A percentile compares a stretch with the other conserved stretches of the same genome.
Evolutionary conservation across 2,329 filamentous ascomycete genomes (phyloP).

Genomic region (Colletotrichum musicola): DNA sequence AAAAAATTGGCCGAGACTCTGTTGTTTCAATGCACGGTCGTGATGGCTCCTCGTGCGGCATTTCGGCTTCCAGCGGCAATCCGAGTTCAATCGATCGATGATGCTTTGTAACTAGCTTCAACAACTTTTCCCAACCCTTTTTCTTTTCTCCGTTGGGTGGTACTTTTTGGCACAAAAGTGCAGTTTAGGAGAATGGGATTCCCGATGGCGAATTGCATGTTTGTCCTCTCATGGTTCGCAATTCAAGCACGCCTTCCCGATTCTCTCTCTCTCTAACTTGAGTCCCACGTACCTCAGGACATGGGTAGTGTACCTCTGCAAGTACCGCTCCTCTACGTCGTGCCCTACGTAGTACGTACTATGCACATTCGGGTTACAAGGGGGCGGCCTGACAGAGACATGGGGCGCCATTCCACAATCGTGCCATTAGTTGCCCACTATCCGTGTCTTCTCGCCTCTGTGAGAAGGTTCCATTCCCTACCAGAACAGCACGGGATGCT

Average conservation of each 20-base stretch:
- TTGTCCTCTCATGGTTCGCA: conserved; percentile 11
- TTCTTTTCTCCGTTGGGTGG: not conserved
- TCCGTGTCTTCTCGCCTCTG: conserved; percentile 11
- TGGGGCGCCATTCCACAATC: conserved; percentile 19
- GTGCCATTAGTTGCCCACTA: conserved; percentile 20
- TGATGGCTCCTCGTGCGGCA: not conserved
- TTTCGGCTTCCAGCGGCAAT: not conserved
- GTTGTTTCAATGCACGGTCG: conserved; percentile 23
- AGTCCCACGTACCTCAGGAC: not conserved
- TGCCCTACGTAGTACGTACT: too few species aligned
- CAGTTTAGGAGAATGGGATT: conserved; percentile 9
- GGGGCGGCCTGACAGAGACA: not conserved
- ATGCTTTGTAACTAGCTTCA: too few species aligned
- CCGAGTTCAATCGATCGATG: not conserved
- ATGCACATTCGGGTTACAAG: conserved; percentile 9
- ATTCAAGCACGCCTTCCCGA: too few species aligned
- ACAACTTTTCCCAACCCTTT: not conserved
- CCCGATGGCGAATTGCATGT: conserved; percentile 18
- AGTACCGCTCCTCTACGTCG: too few species aligned
- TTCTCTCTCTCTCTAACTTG: too few species aligned
- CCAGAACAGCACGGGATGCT: conserved; percentile 2
- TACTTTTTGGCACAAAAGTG: not conserved
- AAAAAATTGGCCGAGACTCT: conserved; percentile 13
- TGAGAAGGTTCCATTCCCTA: conserved; percentile 10
- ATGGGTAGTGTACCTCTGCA: conserved; percentile 3